Evolutionary conservation across 2,329 filamentous ascomycete genomes (phyloP), one percentile per base, ranked within the genome.

Genomic region (Ascochyta fabae): DNA sequence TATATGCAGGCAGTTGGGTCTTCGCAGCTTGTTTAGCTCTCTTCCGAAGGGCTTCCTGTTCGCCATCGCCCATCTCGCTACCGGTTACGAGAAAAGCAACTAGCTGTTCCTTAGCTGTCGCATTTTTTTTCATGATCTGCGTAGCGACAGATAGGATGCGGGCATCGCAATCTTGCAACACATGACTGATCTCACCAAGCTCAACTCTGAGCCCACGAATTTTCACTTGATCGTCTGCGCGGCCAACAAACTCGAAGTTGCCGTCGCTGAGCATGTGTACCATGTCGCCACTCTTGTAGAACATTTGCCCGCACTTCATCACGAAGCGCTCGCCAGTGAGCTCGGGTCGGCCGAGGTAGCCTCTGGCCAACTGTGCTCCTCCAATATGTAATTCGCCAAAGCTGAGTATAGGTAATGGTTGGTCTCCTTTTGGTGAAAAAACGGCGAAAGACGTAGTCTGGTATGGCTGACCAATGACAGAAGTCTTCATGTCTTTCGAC

Each of bases 351-450:
- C 75, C 69, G 49, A 78, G 66, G 49, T 82, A 82, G 12, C 76
- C 79, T 35, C 77, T 67, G 16, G 79, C 79, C 4, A 82, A 65
- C 59, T 81, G 79, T 9, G 74, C 68, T 10, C 80, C 80, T 36
- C 77, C 77, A 42, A 82, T 78, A 41, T 76, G 79, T 13, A 82
- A 66, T 61, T 82, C 80, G 8, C 79, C 79, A 6, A 72, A 60
- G 10, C 75, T 73, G 48, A 79, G 69, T 1, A 73, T 44, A n/a
- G 78, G 77, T 23, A 79, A 51, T 9, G 70, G 64, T 13, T 62
- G 61, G 24, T 70, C 59, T 7, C 69, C 68, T 19, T 72, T 47
- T 19, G 60, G 43, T 2, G 74, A 62, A 27, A 77, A 68, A 6
- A 80, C 60, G 4, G 69, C 69, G 45, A 80, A 78, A 12, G 72